phyloP scores from a whole-genome alignment of 2,329 filamentous ascomycete genomes.

The Epichloe typhina region DNA sequence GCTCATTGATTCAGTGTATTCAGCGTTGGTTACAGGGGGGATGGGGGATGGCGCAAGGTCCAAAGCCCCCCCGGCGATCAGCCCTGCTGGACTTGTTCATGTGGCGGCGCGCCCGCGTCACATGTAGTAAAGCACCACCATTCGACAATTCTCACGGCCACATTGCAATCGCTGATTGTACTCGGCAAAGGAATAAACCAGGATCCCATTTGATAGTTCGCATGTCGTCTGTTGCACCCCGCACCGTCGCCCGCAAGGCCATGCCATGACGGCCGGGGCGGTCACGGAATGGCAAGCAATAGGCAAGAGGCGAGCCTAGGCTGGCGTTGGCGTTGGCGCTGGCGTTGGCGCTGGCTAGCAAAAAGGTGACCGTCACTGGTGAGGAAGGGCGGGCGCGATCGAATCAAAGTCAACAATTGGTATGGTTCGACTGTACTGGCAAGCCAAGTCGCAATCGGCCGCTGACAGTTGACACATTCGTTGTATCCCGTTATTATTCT shows the following conservation, averaged over 20 bases:
- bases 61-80: not conserved
- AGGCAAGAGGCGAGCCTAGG: too few relatives aligned
- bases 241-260: not conserved
- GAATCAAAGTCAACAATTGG: not conserved
- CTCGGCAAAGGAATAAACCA: not conserved
- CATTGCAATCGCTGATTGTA: not conserved
- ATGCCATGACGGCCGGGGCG: not conserved
- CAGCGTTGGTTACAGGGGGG: not conserved
- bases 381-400: not conserved
- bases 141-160: not conserved
- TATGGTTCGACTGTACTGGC: not conserved
- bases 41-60: not conserved
- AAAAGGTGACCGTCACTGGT: too few relatives aligned
- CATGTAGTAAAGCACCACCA: not conserved
- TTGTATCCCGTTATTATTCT: not conserved
- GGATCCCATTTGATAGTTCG: not conserved
- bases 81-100: not conserved
- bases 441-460: not conserved
- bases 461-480: not conserved
- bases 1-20: too few relatives aligned
- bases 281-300: not conserved
- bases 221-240: not conserved
- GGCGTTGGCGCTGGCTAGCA: too few relatives aligned
- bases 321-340: too few relatives aligned
- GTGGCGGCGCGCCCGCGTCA: not conserved